Conservation (phyloP, 805 yeast genomes). For the Brettanomyces anomalus region DNA sequence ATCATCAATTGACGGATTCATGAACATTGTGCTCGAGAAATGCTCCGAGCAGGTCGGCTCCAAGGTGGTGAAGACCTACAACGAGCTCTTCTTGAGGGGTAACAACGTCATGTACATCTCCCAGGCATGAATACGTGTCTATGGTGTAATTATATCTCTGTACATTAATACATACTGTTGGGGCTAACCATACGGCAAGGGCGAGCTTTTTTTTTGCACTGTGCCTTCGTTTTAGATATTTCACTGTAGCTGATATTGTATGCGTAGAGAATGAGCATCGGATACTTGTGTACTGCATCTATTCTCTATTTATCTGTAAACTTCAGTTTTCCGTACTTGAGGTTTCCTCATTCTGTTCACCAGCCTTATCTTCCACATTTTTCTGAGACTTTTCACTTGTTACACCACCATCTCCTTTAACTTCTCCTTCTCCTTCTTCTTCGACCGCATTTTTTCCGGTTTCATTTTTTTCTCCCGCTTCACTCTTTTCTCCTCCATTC, state of each 20-base stretch:
- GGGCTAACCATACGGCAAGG: too few relatives aligned
- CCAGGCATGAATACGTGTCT: constrained; percentile 8
- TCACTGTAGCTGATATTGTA: not conserved
- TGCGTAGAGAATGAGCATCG: too few relatives aligned
- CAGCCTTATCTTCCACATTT: too few relatives aligned
- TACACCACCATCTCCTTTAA: too few relatives aligned
- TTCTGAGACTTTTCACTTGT: too few relatives aligned
- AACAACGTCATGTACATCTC: constrained; percentile 58
- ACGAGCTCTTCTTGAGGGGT: constrained; percentile 82
- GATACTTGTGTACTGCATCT: too few relatives aligned
- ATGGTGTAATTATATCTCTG: not conserved
- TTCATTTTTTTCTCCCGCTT: too few relatives aligned
- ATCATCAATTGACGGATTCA: constrained; percentile 87
- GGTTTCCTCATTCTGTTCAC: too few relatives aligned
- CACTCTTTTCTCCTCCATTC: not conserved
- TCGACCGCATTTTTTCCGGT: not conserved
- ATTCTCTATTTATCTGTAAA: too few relatives aligned
- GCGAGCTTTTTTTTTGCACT: not conserved
- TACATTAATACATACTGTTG: not conserved
- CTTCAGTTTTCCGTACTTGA: too few relatives aligned
- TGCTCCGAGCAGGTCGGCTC: constrained; percentile 58
- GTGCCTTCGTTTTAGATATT: not conserved
- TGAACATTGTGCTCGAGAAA: constrained; percentile 84
- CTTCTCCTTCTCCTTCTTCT: too few relatives aligned
- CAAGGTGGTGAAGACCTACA: constrained; percentile 41